Evolutionary conservation across 208 protist genomes (phyloP), one percentile per base, ranked within the genome.

Genomic region (Leishmania arabica): DNA sequence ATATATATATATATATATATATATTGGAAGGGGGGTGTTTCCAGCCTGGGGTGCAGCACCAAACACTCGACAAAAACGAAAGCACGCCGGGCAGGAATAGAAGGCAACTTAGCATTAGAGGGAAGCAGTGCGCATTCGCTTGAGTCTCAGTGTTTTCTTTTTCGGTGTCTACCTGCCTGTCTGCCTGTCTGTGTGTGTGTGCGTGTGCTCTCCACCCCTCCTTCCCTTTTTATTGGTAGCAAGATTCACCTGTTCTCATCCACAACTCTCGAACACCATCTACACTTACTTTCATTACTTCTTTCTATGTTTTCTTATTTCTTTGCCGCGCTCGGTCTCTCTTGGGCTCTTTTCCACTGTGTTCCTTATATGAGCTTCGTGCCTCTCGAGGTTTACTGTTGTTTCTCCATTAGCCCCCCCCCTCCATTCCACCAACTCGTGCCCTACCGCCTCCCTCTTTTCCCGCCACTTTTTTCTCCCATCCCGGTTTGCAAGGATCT

Each of bases 241-340:
- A 64, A 64, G 58, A 64, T 27, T 3, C 58, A 31, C 27, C 3
- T 64, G 58, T 15, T 64, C 58, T 64, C 27, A 31, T 64, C 19
- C 58, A 64, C 24, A 31, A 2, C 51, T 54, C 58, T 64, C 27
- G 58, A 31, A 64, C 11, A 3, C 13, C 58, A 64, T 64, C 58
- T 64, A 64, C 58, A 64, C n/a, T 17, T 9, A 64, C 58, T 9
- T 37, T 80, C 47, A n/a, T 27, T 77, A 53, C 31, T 21, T 58
- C 6, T 15, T 24, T 80, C 68, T 81, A 75, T 58, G 27, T 49
- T 79, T 82, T 79, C 53, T 27, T 84, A 62, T 86, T 64, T 64
- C 27, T 64, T 31, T 31, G 9, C 11, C 7, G 24, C 31, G 27
- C 21, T 64, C n/a, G 27, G 58, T 34, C 24, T 84, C 34, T 64